phyloP scores from a whole-genome alignment of 768 basidiomycete species.

The Termitomyces sp. region DNA sequence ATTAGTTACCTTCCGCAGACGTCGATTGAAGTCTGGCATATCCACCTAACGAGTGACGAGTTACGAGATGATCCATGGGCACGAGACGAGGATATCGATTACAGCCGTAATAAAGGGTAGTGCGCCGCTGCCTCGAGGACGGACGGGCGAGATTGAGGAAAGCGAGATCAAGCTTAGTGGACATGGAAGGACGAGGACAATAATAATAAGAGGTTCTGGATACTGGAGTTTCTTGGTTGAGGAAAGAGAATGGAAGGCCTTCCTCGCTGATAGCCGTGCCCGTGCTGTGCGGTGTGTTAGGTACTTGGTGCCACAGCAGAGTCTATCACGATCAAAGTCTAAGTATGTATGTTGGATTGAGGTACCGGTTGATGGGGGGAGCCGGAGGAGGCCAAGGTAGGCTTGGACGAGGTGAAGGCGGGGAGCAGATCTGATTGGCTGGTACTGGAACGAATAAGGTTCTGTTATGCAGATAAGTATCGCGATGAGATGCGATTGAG shows the following conservation, averaged over 20 bases:
- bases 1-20: no score
- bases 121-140: neutral
- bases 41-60: neutral
- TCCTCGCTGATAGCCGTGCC: neutral
- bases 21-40: neutral
- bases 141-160: neutral
- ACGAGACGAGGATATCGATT: neutral
- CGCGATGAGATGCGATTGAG: no score
- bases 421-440: no score
- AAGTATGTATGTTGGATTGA: no score
- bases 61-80: neutral
- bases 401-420: no score
- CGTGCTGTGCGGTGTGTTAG: neutral
- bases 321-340: neutral
- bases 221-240: no score
- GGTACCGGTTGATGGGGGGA: no score
- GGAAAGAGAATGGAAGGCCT: neutral
- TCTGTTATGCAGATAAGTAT: no score
- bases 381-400: no score
- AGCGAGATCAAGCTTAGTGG: neutral
- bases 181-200: neutral
- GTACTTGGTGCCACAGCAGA: neutral
- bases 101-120: neutral
- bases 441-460: no score
- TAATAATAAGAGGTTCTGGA: neutral